Evolutionary conservation across 192 early-diverging fungal genomes (phyloP).

Genomic region (Coemansia sp.): DNA sequence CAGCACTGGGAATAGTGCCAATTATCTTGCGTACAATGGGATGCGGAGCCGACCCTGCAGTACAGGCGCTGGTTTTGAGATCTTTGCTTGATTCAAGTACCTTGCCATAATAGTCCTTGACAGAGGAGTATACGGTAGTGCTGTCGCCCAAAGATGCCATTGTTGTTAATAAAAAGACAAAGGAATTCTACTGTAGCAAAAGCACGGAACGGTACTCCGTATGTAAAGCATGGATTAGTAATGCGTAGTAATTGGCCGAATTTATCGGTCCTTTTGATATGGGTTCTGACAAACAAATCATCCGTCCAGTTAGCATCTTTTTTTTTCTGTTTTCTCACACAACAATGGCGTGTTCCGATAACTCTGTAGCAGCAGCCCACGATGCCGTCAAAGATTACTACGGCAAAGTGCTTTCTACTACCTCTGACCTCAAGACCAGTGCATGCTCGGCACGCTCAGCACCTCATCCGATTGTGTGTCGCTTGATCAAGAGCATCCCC

Average conservation of each 20-base stretch:
- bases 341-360: neutral
- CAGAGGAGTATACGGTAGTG: slow-evolving; percentile 7
- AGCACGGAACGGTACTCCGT: neutral
- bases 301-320: neutral
- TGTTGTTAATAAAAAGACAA: neutral
- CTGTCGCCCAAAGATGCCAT: slow-evolving; percentile 9
- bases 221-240: neutral
- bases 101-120: slow-evolving; percentile 41
- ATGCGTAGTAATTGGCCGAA: slow-evolving; percentile 3
- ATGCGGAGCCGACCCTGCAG: slow-evolving; percentile 13
- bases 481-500: slow-evolving; percentile 33
- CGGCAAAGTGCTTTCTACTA: slow-evolving; percentile 28
- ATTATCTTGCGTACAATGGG: slow-evolving; percentile 41
- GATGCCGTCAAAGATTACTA: slow-evolving; percentile 32
- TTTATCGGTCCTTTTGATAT: neutral
- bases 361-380: neutral
- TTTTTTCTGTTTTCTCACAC: neutral
- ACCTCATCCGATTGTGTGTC: slow-evolving; percentile 32
- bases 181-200: neutral
- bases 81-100: slow-evolving; percentile 25
- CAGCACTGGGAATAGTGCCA: slow-evolving; percentile 30
- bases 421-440: slow-evolving; percentile 28
- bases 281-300: no score
- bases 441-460: slow-evolving; percentile 20
- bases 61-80: slow-evolving; percentile 37